Evolutionary conservation across 257 asterid genomes (phyloP), one percentile per base, ranked within the genome.

Genomic region (Primulina huaijiensis): DNA sequence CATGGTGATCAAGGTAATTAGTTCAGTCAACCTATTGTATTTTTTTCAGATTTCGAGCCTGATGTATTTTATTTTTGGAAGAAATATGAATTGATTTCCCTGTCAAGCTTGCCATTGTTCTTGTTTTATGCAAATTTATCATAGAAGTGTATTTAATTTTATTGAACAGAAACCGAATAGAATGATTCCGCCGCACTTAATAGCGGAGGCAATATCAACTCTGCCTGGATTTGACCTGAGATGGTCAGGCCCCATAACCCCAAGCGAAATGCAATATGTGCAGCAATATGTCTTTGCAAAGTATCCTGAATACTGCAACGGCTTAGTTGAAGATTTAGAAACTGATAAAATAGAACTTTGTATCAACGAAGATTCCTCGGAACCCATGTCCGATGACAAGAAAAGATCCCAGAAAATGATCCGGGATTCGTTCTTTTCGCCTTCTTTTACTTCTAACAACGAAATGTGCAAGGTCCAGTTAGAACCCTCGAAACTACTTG

Each of bases 201-300:
- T 90, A 12, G 96, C 97, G 0, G 97, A 90, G 72, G 97, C 96
- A 29, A 90, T 90, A 78, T 90, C 97, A 7, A 90, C 89, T 27
- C 92, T 90, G 59, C 82, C 82, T 34, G 97, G 97, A 11, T 79
- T 83, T 37, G 96, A 85, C 75, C 88, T 90, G 0, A 78, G 97
- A 68, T 90, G 97, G 97, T 90, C 96, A 14, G 96, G 96, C 8
- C 97, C 97, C 67, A 90, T 90, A 65, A 90, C 97, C 8, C 97
- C 96, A 0, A 76, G 63, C 3, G 97, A 88, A 79, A 85, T 80
- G 87, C 88, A 83, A 70, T 90, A 86, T 68, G 97, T 90, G 10
- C 86, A 88, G 69, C 86, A 90, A 23, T 90, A 90, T 52, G 94
- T 90, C 0, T 75, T 86, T 8, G 94, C 97, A 6, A 90, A 88